phyloP scores from a whole-genome alignment of 2,329 filamentous ascomycete species.

The Botrytis pseudocinerea region DNA sequence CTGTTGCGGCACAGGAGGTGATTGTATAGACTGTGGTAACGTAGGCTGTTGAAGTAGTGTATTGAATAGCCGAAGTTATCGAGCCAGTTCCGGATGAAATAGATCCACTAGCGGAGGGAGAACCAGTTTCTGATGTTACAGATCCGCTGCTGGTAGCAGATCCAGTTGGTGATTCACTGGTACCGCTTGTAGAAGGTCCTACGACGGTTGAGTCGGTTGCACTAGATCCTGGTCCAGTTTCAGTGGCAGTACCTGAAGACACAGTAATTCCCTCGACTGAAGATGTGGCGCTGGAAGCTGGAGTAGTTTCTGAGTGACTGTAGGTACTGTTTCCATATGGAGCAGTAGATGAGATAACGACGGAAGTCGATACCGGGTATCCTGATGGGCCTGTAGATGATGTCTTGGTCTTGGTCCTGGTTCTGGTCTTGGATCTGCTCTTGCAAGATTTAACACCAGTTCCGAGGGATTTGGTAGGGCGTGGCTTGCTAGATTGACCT shows the following conservation, averaged over 20 bases:
- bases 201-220: not conserved
- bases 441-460: constrained; percentile 1
- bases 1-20: constrained; percentile 50
- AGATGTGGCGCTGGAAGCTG: constrained; percentile 10
- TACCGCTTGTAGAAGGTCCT: not conserved
- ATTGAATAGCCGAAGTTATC: not conserved
- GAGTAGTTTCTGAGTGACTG: not conserved
- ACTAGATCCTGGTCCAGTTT: not conserved
- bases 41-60: constrained; percentile 42
- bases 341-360: not conserved
- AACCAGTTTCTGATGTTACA: not conserved
- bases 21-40: constrained; percentile 52
- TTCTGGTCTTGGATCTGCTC: constrained; percentile 8
- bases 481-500: not conserved
- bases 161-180: not conserved
- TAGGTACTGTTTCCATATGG: constrained; percentile 21
- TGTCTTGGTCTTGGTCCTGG: constrained; percentile 27
- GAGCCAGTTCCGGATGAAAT: not conserved
- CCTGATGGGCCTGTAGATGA: constrained; percentile 1
- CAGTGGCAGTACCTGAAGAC: not conserved
- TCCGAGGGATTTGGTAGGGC: constrained; percentile 1
- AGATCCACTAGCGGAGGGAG: not conserved
- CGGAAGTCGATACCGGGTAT: not conserved
- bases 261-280: constrained; percentile 7
- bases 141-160: not conserved